Evolutionary conservation across 352 stramenopile species (phyloP).

Genomic region (Phytophthora tubulina): DNA sequence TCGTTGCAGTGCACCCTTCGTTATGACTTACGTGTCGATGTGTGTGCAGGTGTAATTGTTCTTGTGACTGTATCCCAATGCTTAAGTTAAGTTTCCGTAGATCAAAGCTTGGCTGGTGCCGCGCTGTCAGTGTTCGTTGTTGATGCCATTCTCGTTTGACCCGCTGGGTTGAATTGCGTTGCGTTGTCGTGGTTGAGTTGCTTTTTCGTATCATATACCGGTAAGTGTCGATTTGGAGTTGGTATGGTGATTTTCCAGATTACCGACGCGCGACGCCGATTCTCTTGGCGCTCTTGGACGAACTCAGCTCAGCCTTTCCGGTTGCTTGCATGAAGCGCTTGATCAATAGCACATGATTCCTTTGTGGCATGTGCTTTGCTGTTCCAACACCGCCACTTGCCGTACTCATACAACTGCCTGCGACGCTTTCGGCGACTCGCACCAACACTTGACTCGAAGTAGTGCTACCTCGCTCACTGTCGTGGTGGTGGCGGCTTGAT

Average conservation of each 20-base stretch:
- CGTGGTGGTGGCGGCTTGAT: constrained; percentile 16
- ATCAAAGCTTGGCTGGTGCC: not conserved
- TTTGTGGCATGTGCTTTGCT: constrained; percentile 72
- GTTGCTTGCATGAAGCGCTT: constrained; percentile 61
- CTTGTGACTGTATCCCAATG: too few species aligned
- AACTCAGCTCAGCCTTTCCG: constrained; percentile 30
- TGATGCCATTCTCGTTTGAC: not conserved
- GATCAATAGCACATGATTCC: constrained; percentile 61
- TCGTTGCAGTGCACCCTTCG: not conserved
- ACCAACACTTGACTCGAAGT: constrained; percentile 37
- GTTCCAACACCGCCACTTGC: constrained; percentile 41
- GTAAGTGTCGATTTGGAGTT: too few species aligned
- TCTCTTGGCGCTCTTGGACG: constrained; percentile 23
- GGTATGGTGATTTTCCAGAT: constrained; percentile 3
- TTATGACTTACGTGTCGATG: too few species aligned
- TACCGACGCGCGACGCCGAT: constrained; percentile 28
- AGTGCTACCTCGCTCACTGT: constrained; percentile 3
- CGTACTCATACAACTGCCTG: constrained; percentile 33
- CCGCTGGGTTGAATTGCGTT: not conserved
- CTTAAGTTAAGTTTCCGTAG: not conserved
- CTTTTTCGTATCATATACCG: not conserved
- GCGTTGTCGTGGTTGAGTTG: not conserved
- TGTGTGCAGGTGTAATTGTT: too few species aligned
- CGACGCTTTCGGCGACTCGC: constrained; percentile 46
- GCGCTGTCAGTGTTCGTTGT: not conserved